Evolutionary conservation across 768 basidiomycete species (phyloP), one percentile per base, ranked within the genome.

Genomic region (Mycena albidolilacea): DNA sequence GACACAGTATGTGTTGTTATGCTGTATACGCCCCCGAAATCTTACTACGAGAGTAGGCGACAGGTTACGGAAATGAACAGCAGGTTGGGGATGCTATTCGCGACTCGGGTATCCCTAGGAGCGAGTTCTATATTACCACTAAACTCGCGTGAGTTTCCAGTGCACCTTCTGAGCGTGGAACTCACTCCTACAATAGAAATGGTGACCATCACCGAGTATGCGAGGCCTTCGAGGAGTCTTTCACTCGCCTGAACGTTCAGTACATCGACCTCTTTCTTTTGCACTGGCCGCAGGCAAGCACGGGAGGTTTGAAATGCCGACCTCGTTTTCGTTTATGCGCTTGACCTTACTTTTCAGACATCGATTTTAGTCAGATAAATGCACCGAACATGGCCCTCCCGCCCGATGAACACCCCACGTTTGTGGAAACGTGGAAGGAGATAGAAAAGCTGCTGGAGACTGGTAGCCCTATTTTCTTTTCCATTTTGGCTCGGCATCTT

Each of bases 71-170:
- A 1, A 90, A 87, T 69, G 90, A 90, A 75, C 76, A 83, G 72
- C 76, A 79, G 11, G 88, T 89, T 35, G 87, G 89, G 4, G 74
- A 77, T 43, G 88, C 86, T 2, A 83, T 90, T 60, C 80, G 84
- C 8, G 86, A 82, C 30, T 87, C 86, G 35, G 84, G 83, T 1
- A 79, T 88, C 30, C 84, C 87, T 7, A 81, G 87, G 43, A 78
- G 79, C 17, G 82, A 87, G 41, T 79, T 90, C 50, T 90, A 84
- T 77, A 76, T 90, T 14, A 87, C 87, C 7, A 89, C 89, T 14
- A 90, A 90, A 75, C 79, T 89, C 38, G 77, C 63, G 75, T 75
- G 21, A 68, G 61, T 41, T 52, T 82, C 78, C 14, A 15, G 77
- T 5, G 23, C 39, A 11, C 23, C 72, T 84, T 37, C 62, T 15